Evolutionary conservation across 116 monocot genomes (phyloP).

Genomic region (Dioscorea cayenensis): DNA sequence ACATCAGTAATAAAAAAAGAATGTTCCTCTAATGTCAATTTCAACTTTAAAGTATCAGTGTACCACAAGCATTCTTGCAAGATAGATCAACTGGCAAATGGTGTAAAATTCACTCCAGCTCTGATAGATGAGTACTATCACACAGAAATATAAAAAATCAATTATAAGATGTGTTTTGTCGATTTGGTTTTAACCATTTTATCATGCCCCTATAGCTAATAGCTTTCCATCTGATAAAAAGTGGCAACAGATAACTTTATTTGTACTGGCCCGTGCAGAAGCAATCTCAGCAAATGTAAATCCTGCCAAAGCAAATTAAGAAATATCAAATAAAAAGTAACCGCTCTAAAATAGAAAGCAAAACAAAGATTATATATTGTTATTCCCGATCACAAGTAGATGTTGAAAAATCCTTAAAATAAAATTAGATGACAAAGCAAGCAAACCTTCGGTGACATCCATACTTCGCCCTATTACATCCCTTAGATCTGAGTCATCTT

Average conservation of each 20-base stretch:
- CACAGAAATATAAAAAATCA: neutral
- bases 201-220: slow-evolving; percentile 94
- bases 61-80: slow-evolving; percentile 73
- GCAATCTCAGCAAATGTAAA: slow-evolving; percentile 68
- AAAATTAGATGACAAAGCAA: neutral
- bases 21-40: slow-evolving; percentile 66
- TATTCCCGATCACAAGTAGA: neutral
- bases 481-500: slow-evolving; percentile 87
- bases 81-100: neutral
- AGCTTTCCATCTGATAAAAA: slow-evolving; percentile 98
- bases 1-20: slow-evolving; percentile 64
- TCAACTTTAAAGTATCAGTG: slow-evolving; percentile 56
- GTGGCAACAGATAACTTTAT: slow-evolving; percentile 87
- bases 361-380: no score
- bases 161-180: neutral
- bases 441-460: slow-evolving; percentile 73
- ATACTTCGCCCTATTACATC: slow-evolving; percentile 62
- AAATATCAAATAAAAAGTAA: neutral
- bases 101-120: no score
- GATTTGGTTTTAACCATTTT: slow-evolving; percentile 58
- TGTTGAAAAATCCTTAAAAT: neutral
- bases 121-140: no score
- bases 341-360: neutral
- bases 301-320: slow-evolving; percentile 29
- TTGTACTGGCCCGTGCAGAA: slow-evolving; percentile 64